Evolutionary conservation across 2,329 filamentous ascomycete genomes (phyloP), one percentile per base, ranked within the genome.

Genomic region (Huntiella omanensis): DNA sequence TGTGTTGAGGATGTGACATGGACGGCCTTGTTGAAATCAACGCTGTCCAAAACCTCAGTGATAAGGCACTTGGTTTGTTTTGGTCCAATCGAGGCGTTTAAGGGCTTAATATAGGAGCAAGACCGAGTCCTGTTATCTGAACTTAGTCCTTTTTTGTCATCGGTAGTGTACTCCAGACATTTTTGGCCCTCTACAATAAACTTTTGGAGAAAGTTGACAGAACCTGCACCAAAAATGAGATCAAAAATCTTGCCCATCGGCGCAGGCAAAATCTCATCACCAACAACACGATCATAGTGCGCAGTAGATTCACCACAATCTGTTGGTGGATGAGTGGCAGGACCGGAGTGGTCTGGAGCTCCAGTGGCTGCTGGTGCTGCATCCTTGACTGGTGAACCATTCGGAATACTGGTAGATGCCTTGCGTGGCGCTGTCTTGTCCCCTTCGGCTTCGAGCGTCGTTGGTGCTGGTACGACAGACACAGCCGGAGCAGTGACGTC

Each of bases 61-160:
- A 85, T 86, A 49, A 92, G 80, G 60, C 91, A 98, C 58, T 93
- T 95, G 10, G 91, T 98, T 64, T 94, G 84, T 58, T 74, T 91
- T 1, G 91, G 91, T 0, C 91, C 91, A 53, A 98, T 88, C 1
- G 83, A 70, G 2, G 70, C 83, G 54, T 78, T 73, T 2, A 98
- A 66, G 1, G 91, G 91, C 59, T 95, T 96, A 63, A 93, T 93
- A 59, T 95, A 98, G 1, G 77, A 80, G 58, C 80, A 94, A 15
- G 67, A 75, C 40, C 87, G 75, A 3, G 72, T 71, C 58, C 78
- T 83, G 62, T 79, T 83, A 13, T 92, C 84, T 41, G 75, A 72
- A 3, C 74, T 75, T 17, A 92, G 62, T 0, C 83, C 85, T 55
- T 80, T 81, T 57, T 85, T 84, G 54, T 92, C 86, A 40, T 88